phyloP scores from a whole-genome alignment of 306 rosid species.

The Ochetophila trinervis region DNA sequence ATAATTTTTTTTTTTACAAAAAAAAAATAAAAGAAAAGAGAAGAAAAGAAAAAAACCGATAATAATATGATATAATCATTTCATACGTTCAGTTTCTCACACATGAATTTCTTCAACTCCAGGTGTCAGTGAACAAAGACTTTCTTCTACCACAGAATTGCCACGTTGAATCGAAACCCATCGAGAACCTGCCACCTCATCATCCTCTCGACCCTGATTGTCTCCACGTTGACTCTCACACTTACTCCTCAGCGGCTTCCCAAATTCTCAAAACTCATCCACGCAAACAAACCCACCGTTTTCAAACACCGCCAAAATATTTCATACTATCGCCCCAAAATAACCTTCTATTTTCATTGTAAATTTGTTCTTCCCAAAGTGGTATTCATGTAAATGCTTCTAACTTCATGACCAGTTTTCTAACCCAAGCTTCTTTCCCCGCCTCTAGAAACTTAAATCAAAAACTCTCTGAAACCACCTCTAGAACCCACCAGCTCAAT shows the following conservation, averaged over 20 bases:
- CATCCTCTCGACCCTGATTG: neutral
- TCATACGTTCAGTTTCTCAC: too few species aligned
- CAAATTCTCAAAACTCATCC: neutral
- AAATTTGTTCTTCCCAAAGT: neutral
- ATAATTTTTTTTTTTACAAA: too few species aligned
- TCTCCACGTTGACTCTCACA: conserved; percentile 21
- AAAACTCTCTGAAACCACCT: conserved; percentile 1
- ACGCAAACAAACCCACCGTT: neutral
- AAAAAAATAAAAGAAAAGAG: too few species aligned
- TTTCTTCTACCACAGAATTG: neutral
- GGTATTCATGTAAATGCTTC: neutral
- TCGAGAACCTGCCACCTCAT: conserved; percentile 6
- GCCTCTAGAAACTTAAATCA: conserved; percentile 21
- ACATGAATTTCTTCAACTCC: too few species aligned
- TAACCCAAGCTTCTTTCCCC: neutral
- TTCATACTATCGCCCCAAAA: neutral
- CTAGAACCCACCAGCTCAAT: conserved; percentile 38
- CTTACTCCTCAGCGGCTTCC: neutral
- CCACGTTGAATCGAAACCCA: neutral
- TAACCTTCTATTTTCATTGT: neutral
- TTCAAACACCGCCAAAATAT: neutral
- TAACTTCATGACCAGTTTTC: neutral
- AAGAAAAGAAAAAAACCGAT: too few species aligned
- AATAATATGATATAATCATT: too few species aligned
- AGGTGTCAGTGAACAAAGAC: too few species aligned